phyloP scores from a whole-genome alignment of 805 yeast genomes.

The Cyberlindnera sargentensis region DNA sequence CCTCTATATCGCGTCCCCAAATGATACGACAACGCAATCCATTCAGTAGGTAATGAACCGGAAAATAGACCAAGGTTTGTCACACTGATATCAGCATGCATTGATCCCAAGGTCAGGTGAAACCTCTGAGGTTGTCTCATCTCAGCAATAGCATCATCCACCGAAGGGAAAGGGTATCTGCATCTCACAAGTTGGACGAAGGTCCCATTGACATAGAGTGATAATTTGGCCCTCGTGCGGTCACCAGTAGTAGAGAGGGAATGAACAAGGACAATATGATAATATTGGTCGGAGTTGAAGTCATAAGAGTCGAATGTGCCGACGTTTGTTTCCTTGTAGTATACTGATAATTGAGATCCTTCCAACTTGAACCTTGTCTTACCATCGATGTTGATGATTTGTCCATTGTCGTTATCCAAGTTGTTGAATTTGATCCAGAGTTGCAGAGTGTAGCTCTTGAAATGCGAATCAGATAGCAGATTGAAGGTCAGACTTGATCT shows the following conservation, averaged over 20 bases:
- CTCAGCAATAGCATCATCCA: neutral
- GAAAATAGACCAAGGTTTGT: constrained; percentile 34
- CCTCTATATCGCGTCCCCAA: constrained; percentile 47
- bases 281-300: constrained; percentile 11
- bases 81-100: constrained; percentile 9
- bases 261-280: constrained; percentile 18
- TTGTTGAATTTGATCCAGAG: constrained; percentile 25
- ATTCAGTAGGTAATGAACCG: constrained; percentile 34
- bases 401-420: constrained; percentile 22
- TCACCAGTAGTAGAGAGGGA: constrained; percentile 10
- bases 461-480: neutral
- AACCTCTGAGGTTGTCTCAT: neutral
- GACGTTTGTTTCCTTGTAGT: constrained; percentile 6
- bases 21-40: constrained; percentile 42
- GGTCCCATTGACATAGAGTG: constrained; percentile 13
- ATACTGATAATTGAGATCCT: constrained; percentile 26
- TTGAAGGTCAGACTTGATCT: constrained; percentile 20
- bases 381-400: constrained; percentile 21
- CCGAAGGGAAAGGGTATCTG: constrained; percentile 12
- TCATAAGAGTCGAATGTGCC: constrained; percentile 13
- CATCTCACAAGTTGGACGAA: constrained; percentile 16
- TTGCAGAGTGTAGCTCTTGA: constrained; percentile 20
- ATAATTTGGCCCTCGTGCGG: constrained; percentile 11
- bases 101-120: constrained; percentile 11
- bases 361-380: constrained; percentile 23